Conservation (phyloP, 2,329 filamentous ascomycete genomes). For the Fusarium sp. region DNA sequence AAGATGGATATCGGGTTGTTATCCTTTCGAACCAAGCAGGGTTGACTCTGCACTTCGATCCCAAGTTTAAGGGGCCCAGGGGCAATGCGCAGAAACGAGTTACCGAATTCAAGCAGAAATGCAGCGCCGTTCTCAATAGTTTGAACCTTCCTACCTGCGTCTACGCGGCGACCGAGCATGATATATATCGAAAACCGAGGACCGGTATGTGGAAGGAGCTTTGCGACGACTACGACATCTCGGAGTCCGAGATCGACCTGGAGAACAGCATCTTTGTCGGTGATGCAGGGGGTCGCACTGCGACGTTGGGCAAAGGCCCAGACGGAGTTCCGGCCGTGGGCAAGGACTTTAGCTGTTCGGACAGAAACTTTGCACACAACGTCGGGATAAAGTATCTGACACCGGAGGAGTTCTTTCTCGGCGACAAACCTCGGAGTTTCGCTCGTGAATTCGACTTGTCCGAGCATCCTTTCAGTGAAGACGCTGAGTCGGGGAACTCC, state of each 20-base stretch:
- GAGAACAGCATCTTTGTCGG: constrained; percentile 86
- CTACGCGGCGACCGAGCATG: constrained; percentile 88
- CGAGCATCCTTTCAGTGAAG: constrained; percentile 58
- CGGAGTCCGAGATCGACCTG: constrained; percentile 73
- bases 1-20: constrained; percentile 79
- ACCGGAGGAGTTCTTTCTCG: constrained; percentile 92
- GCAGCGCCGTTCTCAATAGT: constrained; percentile 74
- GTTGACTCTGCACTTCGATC: constrained; percentile 78
- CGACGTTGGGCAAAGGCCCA: constrained; percentile 50
- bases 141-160: constrained; percentile 82
- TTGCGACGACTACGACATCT: constrained; percentile 70
- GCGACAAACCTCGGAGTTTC: constrained; percentile 74
- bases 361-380: constrained; percentile 87
- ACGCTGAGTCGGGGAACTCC: constrained; percentile 43
- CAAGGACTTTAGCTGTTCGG: constrained; percentile 76
- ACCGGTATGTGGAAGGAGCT: constrained; percentile 85
- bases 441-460: constrained; percentile 78
- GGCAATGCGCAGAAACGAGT: constrained; percentile 72
- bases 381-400: constrained; percentile 84
- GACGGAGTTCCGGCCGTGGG: constrained; percentile 46
- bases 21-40: constrained; percentile 93
- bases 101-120: constrained; percentile 85
- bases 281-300: constrained; percentile 78
- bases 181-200: constrained; percentile 88
- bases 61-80: constrained; percentile 76